A percentile compares a stretch with the other conserved stretches of the same genome.
Conservation (phyloP, 768 basidiomycete genomes). For the Russula abietina region DNA sequence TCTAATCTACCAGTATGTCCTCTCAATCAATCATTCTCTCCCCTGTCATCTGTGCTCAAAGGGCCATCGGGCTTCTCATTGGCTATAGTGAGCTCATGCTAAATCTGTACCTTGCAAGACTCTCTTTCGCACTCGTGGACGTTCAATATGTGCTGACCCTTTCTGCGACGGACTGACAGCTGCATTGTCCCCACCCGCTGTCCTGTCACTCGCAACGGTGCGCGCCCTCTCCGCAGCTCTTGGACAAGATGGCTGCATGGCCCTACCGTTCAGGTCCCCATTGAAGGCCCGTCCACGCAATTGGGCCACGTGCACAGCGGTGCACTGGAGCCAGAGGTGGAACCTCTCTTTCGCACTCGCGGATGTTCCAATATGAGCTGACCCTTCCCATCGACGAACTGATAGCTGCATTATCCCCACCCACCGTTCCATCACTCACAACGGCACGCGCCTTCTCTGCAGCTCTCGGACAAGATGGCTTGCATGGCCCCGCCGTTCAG, state of each 20-base stretch:
- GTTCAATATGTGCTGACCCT: no score
- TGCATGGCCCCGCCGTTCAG: no score
- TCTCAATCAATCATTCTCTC: neutral
- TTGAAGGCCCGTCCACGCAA: no score
- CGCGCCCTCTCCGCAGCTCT: no score
- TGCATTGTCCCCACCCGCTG: no score
- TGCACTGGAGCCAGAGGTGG: no score
- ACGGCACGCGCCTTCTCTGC: conserved; percentile 54
- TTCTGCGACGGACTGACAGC: no score
- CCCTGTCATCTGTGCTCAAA: neutral
- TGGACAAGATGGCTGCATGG: no score
- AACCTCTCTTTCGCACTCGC: conserved; percentile 29
- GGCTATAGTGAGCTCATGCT: neutral
- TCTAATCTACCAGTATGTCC: neutral
- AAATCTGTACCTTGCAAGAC: conserved; percentile 20
- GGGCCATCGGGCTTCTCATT: neutral
- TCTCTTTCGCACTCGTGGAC: conserved; percentile 32
- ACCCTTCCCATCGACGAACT: conserved; percentile 40
- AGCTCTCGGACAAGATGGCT: no score
- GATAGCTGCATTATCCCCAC: conserved; percentile 42
- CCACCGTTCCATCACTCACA: conserved; percentile 57
- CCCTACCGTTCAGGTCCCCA: no score
- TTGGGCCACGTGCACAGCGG: no score
- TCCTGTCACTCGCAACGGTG: no score
- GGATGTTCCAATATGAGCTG: conserved; percentile 40